Base-by-base conservation (phyloP, 2,329 filamentous ascomycete genomes). In the Fusarium nisikadoi region DNA sequence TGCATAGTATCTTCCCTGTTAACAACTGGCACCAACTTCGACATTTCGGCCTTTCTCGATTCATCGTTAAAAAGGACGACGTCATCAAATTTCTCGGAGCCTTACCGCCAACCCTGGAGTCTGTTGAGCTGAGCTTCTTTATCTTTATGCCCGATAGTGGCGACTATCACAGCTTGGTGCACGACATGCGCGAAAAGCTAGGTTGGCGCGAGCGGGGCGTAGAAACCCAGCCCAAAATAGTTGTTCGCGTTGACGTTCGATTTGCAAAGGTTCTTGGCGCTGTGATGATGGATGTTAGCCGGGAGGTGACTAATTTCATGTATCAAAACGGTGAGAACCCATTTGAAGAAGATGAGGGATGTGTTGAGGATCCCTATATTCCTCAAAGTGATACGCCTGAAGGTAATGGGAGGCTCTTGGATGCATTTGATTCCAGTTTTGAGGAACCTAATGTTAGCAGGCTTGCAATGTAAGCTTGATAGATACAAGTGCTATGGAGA, bases 11-110 rank as follows among this genome's bases (percentile, higher is more conserved):
- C 25, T 25, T 62, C 20, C 60, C 53, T 42, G 6, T 49, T 11
- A 31, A 23, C 10, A 20, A 62, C 20, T 62, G 53, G 53, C 53
- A 59, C 17, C 36, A 62, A 35, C 60, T 62, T 59, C 60, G 53
- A 43, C 36, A 62, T 36, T 59, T 62, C 52, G 53, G 43, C 23
- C 17, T 59, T 3, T 57, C n/a, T 13, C 41, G 52, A 27, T 57
- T 62, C 11, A 23, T 45, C 8, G 43, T 62, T 25, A 35, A 50
- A 50, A 63, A 43, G 14, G 54, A 63, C 13, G 7, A 43, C 6
- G 25, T 52, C 11, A 27, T 58, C 6, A 23, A 46, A 13, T 29
- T 57, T 36, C 59, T 58, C 1, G 8, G 8, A 58, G 29, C 19
- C 16, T 36, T 62, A 13, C 23, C 52, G 16, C 33, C 23, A 35